Evolutionary conservation across 192 early-diverging fungal genomes (phyloP).

Genomic region (Rhizoclosmatium globosum): DNA sequence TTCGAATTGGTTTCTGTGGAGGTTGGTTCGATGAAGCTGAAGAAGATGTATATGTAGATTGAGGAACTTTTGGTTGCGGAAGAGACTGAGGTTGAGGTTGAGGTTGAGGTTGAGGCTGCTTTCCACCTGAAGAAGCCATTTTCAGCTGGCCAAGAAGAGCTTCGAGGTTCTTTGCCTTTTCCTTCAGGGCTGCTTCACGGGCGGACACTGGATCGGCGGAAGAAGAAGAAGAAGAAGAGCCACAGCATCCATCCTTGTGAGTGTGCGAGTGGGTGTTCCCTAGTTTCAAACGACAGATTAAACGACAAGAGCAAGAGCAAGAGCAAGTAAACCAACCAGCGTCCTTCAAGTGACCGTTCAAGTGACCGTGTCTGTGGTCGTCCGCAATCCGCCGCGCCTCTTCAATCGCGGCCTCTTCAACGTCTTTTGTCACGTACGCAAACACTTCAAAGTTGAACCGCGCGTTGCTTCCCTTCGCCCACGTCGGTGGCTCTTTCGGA

Average conservation of each 20-base stretch:
- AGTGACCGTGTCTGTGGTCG: conserved; percentile 31
- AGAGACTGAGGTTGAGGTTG: conserved; percentile 6
- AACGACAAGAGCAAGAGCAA: too few species aligned
- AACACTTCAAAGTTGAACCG: conserved; percentile 56
- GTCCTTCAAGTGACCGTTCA: neutral
- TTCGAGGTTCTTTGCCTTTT: conserved; percentile 19
- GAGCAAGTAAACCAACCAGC: neutral
- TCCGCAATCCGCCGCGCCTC: conserved; percentile 20
- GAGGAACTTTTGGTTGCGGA: conserved; percentile 1
- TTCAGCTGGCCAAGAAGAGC: conserved; percentile 31
- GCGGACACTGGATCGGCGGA: neutral
- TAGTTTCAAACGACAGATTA: too few species aligned
- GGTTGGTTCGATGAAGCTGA: neutral
- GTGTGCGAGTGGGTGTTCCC: conserved; percentile 15
- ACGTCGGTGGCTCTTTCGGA: conserved; percentile 24
- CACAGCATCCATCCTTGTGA: conserved; percentile 23
- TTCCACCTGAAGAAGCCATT: neutral
- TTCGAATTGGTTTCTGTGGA: conserved; percentile 40
- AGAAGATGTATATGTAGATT: neutral
- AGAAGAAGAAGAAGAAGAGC: neutral
- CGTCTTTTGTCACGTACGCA: conserved; percentile 46
- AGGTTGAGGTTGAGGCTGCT: neutral
- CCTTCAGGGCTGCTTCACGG: conserved; percentile 16
- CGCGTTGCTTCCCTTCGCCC: conserved; percentile 58
- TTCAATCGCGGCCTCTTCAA: conserved; percentile 33